Percentiles rank a stretch among this genome's conserved stretches.
These are phyloP conservation scores for Sugiyamaella sp. DNA, from an alignment of 1,139 yeast species.

Conservation along the genomic window DNA sequence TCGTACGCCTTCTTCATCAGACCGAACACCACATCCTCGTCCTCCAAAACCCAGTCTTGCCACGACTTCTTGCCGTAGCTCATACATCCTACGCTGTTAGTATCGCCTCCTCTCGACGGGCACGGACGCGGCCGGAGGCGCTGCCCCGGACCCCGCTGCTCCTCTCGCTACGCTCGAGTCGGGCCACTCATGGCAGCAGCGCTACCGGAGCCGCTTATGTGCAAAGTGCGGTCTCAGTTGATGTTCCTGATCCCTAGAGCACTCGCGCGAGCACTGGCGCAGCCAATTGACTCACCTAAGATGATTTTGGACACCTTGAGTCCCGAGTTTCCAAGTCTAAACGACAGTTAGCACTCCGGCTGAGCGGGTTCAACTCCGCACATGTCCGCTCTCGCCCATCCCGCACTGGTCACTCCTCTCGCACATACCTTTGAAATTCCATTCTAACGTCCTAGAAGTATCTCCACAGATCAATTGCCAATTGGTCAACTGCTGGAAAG, in stretches of 20 bases:
- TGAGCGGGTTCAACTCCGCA: no score
- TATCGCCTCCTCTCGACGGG: neutral
- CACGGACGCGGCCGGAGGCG: no score
- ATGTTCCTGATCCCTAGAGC: neutral
- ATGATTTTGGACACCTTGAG: conserved; percentile 54
- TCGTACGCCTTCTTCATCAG: conserved; percentile 53
- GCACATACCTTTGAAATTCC: conserved; percentile 12
- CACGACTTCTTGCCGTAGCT: conserved; percentile 53
- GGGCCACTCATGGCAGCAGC: no score
- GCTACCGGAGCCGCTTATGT: no score
- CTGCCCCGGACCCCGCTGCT: neutral
- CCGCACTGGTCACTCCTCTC: neutral
- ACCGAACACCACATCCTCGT: conserved; percentile 43
- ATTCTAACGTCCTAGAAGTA: neutral
- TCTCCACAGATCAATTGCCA: no score
- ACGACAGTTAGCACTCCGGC: neutral
- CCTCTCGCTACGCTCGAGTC: no score
- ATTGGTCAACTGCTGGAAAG: no score
- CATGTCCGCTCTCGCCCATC: no score
- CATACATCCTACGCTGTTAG: conserved; percentile 58
- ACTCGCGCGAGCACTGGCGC: neutral
- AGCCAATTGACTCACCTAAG: conserved; percentile 44
- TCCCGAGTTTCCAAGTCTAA: conserved; percentile 53
- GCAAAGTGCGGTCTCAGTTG: neutral
- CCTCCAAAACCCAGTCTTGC: conserved; percentile 52